phyloP scores from a whole-genome alignment of 2,329 filamentous ascomycete species.

The Zymoseptoria passerinii region DNA sequence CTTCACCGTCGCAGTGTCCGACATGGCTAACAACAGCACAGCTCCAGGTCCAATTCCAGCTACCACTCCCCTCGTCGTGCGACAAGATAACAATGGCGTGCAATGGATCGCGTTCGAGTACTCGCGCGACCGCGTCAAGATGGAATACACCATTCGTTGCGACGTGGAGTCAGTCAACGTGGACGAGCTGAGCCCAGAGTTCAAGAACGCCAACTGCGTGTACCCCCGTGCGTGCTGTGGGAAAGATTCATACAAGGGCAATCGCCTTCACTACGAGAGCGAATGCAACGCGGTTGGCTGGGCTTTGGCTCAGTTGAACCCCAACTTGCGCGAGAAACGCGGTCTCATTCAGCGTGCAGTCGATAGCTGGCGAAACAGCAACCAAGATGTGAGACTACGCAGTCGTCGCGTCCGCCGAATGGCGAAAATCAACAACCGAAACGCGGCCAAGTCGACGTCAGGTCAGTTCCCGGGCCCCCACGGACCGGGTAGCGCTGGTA shows the following conservation, averaged over 20 bases:
- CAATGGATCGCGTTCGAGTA: conserved; percentile 99
- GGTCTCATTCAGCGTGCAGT: conserved; percentile 94
- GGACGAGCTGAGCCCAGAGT: conserved; percentile 73
- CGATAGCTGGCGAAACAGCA: conserved; percentile 98
- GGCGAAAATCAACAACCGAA: conserved; percentile 85
- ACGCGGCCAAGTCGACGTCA: conserved; percentile 19
- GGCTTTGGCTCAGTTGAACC: conserved; percentile 89
- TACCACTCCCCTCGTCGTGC: conserved; percentile 85
- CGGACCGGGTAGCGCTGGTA: conserved; percentile 50
- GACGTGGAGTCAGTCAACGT: conserved; percentile 95
- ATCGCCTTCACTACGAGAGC: conserved; percentile 90
- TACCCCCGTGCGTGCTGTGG: conserved; percentile 90
- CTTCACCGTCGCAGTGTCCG: conserved; percentile 12
- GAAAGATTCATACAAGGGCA: conserved; percentile 94
- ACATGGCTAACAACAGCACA: conserved; percentile 73
- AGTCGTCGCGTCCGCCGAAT: conserved; percentile 87
- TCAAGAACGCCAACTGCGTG: conserved; percentile 97
- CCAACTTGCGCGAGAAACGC: conserved; percentile 81
- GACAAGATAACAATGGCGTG: conserved; percentile 91
- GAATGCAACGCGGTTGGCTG: conserved; percentile 99
- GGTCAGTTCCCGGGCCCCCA: conserved; percentile 54
- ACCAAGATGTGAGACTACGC: conserved; percentile 84
- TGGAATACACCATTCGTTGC: conserved; percentile 98
- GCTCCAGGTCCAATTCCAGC: conserved; percentile 94
- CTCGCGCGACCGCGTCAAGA: conserved; percentile 92